These are phyloP conservation scores for Thraustotheca clavata DNA, from an alignment of 352 stramenopile species.

Conservation along the genomic window DNA sequence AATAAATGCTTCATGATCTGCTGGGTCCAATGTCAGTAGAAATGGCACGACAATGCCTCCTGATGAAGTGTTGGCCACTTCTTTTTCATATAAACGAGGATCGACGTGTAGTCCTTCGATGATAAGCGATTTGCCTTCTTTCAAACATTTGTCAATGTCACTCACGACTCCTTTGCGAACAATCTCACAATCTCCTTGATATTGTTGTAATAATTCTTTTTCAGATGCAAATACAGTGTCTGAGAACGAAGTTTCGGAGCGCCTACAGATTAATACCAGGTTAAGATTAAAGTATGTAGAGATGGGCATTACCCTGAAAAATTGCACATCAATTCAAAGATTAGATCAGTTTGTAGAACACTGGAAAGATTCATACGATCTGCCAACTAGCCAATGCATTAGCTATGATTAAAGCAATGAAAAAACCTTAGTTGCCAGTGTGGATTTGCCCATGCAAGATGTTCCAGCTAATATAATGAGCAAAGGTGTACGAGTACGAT, in stretches of 20 bases:
- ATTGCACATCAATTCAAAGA: constrained; percentile 87
- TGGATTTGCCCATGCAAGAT: constrained; percentile 78
- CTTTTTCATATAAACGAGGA: constrained; percentile 73
- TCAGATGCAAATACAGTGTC: constrained; percentile 49
- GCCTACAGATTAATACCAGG: constrained; percentile 21
- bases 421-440: constrained; percentile 73
- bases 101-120: constrained; percentile 84
- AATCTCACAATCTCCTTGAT: constrained; percentile 68
- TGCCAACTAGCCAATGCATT: constrained; percentile 40
- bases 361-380: constrained; percentile 82
- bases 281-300: neutral
- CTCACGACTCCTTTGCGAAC: constrained; percentile 74
- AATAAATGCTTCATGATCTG: constrained; percentile 72
- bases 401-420: neutral
- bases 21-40: constrained; percentile 51
- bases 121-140: constrained; percentile 84
- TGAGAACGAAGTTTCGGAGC: constrained; percentile 61
- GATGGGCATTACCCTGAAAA: constrained; percentile 55
- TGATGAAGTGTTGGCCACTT: constrained; percentile 31
- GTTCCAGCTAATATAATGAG: constrained; percentile 80
- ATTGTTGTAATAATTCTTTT: constrained; percentile 51
- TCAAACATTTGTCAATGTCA: constrained; percentile 84
- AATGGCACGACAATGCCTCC: constrained; percentile 76
- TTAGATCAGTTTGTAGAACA: constrained; percentile 79
- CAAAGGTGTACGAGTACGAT: constrained; percentile 73